Evolutionary conservation across 306 rosid genomes (phyloP).

Genomic region (Rosa multiflora): DNA sequence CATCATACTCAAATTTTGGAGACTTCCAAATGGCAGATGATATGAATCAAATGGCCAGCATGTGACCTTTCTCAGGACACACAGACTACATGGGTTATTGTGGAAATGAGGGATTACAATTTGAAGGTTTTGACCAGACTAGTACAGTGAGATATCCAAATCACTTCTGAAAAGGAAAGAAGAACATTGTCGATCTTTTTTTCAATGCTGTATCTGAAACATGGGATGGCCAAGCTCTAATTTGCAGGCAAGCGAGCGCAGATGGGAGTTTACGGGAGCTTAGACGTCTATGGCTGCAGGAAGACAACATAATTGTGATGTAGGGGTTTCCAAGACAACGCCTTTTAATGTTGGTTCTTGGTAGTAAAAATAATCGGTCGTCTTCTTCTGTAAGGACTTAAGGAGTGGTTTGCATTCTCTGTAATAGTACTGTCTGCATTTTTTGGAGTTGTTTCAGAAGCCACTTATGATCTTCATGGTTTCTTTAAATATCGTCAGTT

Average conservation of each 20-base stretch:
- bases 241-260: conserved; percentile 36
- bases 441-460: conserved; percentile 15
- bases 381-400: conserved; percentile 18
- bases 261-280: conserved; percentile 31
- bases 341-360: conserved; percentile 86
- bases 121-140: conserved; percentile 50
- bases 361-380: conserved; percentile 38
- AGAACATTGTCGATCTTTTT: conserved; percentile 23
- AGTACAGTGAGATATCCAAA: conserved; percentile 41
- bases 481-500: conserved; percentile 16
- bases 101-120: conserved; percentile 49
- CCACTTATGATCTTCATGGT: not conserved
- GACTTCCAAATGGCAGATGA: conserved; percentile 48
- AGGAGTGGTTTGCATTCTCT: conserved; percentile 19
- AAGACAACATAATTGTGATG: conserved; percentile 32
- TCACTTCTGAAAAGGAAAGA: conserved; percentile 39
- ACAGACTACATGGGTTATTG: conserved; percentile 45
- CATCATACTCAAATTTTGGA: conserved; percentile 70
- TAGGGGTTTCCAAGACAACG: conserved; percentile 57
- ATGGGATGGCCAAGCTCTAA: conserved; percentile 28
- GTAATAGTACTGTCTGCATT: conserved; percentile 14
- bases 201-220: conserved; percentile 28
- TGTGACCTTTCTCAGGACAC: conserved; percentile 52
- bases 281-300: conserved; percentile 26
- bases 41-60: conserved; percentile 40